A percentile compares a stretch with the other conserved stretches of the same genome.
phyloP scores from a whole-genome alignment of 2,329 filamentous ascomycete species.

The Diaporthe amygdali region DNA sequence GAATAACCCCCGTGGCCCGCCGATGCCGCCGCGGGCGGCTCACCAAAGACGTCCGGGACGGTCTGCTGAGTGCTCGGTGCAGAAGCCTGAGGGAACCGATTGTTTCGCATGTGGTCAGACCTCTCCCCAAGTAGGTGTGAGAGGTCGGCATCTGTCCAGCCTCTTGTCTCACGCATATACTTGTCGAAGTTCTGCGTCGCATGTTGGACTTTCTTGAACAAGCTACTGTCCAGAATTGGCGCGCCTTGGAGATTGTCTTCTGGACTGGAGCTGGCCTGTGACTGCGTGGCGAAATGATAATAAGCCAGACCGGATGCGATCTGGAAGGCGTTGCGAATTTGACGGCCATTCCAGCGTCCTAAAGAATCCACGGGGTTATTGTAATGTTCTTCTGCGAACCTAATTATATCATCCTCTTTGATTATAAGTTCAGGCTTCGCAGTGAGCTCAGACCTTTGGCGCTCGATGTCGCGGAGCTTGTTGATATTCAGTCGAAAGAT shows the following conservation, averaged over 20 bases:
- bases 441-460: not conserved
- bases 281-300: not conserved
- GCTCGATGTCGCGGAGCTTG: not conserved
- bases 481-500: slow-evolving; percentile 35
- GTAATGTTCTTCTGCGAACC: not conserved
- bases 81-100: not conserved
- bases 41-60: not conserved
- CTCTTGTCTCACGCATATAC: not conserved
- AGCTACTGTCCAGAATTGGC: not conserved
- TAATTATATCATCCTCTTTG: not conserved
- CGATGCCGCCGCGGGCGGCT: not conserved
- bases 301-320: not conserved
- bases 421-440: not conserved
- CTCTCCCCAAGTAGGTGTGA: not conserved
- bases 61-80: not conserved
- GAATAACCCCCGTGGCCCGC: not conserved
- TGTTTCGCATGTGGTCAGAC: not conserved
- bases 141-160: not conserved
- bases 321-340: slow-evolving; percentile 3
- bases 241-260: not conserved
- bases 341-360: not conserved
- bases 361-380: not conserved
- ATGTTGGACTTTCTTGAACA: not conserved
- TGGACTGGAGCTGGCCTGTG: not conserved
- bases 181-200: not conserved